Conservation (phyloP, 352 stramenopile genomes). For the Globisporangium takayamanum region DNA sequence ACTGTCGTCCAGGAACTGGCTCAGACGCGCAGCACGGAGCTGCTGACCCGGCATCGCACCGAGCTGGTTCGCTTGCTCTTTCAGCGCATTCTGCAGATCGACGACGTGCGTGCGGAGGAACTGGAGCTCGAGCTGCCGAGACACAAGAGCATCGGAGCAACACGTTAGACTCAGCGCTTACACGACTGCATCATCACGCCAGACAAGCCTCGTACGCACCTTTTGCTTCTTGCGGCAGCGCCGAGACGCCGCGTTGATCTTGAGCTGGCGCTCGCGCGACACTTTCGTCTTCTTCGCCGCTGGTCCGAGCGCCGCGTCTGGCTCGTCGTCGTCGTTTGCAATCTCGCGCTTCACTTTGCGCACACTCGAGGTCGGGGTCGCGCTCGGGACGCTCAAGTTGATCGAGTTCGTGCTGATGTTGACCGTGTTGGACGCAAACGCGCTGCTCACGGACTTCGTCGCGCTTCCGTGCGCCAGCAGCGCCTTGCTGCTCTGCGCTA, state of each 20-base stretch:
- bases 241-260: conserved; percentile 81
- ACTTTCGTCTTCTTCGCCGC: conserved; percentile 78
- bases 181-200: background rate
- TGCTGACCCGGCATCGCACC: conserved; percentile 31
- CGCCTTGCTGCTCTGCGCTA: conserved; percentile 17
- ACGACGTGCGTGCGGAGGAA: conserved; percentile 79
- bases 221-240: conserved; percentile 86
- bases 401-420: conserved; percentile 30
- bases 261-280: conserved; percentile 77
- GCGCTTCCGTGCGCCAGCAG: conserved; percentile 16
- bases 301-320: conserved; percentile 15
- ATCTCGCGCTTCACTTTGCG: conserved; percentile 22
- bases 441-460: conserved; percentile 1
- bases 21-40: conserved; percentile 34
- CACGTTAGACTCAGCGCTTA: background rate
- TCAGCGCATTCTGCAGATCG: conserved; percentile 64
- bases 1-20: conserved; percentile 62
- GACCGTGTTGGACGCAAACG: conserved; percentile 12
- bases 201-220: conserved; percentile 7
- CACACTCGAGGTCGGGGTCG: background rate
- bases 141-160: background rate
- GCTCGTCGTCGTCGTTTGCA: conserved; percentile 10
- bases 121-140: conserved; percentile 53
- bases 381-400: conserved; percentile 16
- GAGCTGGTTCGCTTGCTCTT: conserved; percentile 58